These are phyloP conservation scores for Oldenlandia corymbosa DNA, from an alignment of 257 asterid genomes.

Conservation along the genomic window DNA sequence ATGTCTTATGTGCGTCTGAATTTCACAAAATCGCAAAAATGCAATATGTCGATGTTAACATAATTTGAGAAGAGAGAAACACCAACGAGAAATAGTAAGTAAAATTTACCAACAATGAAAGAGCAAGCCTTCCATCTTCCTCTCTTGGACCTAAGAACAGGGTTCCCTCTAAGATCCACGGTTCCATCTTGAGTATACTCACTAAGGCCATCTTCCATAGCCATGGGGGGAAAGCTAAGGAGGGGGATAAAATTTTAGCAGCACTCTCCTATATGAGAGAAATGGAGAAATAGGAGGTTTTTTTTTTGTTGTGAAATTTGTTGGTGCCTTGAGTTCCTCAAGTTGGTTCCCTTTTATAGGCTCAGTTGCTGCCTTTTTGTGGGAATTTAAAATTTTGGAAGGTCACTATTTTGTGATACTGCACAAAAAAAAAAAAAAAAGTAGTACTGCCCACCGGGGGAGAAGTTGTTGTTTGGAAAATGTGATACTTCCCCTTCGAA, in stretches of 20 bases:
- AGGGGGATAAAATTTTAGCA: too few relatives aligned
- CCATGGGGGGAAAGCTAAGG: too few relatives aligned
- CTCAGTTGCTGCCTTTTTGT: background rate
- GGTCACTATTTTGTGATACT: background rate
- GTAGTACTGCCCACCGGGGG: background rate
- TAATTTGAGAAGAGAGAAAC: too few relatives aligned
- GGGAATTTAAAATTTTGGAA: background rate
- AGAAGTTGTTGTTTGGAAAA: too few relatives aligned
- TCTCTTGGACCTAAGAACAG: slow-evolving; percentile 59
- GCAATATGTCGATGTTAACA: too few relatives aligned
- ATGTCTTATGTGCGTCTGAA: too few relatives aligned
- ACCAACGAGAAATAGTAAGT: too few relatives aligned
- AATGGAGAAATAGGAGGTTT: background rate
- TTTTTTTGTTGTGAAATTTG: background rate
- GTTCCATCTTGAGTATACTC: slow-evolving; percentile 29
- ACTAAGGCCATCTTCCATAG: slow-evolving; percentile 19
- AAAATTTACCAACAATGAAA: slow-evolving; percentile 79
- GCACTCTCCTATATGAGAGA: too few relatives aligned
- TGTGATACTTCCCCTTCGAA: too few relatives aligned
- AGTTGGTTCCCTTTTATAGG: slow-evolving; percentile 11
- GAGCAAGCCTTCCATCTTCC: slow-evolving; percentile 92
- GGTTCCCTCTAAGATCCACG: slow-evolving; percentile 72
- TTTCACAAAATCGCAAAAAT: too few relatives aligned
- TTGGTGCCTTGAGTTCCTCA: background rate
- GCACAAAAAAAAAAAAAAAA: background rate